These are phyloP conservation scores for Margaritispora aquatica DNA, from an alignment of 495 filamentous ascomycete species.

Conservation along the genomic window DNA sequence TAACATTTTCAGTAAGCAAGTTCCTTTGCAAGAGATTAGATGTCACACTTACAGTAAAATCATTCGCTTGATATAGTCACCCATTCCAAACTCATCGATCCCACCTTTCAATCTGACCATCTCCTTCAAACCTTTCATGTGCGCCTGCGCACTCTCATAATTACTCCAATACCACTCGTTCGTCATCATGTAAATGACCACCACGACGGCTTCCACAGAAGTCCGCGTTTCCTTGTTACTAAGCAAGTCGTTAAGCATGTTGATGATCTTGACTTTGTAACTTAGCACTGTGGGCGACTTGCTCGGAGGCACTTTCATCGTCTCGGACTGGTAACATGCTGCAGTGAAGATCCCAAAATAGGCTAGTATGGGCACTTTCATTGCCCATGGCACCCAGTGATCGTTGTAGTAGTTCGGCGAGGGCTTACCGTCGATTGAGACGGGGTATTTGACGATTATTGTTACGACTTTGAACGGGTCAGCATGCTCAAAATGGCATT, in stretches of 20 bases:
- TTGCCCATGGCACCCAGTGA: conserved; percentile 8
- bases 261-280: conserved; percentile 9
- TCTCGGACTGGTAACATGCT: conserved; percentile 15
- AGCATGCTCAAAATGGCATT: not conserved
- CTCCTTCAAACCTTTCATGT: conserved; percentile 17
- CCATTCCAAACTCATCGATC: conserved; percentile 4
- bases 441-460: conserved; percentile 15
- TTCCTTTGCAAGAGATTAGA: not conserved
- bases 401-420: conserved; percentile 19
- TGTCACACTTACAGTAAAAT: conserved; percentile 7
- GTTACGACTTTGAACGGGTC: conserved; percentile 8
- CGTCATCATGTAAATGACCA: conserved; percentile 8
- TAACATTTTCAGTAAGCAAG: not conserved
- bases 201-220: conserved; percentile 9
- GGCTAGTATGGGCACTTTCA: conserved; percentile 10
- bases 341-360: conserved; percentile 7
- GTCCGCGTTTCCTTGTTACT: not conserved
- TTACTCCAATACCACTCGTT: conserved; percentile 21
- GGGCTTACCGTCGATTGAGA: conserved; percentile 15
- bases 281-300: conserved; percentile 4
- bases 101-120: conserved; percentile 18
- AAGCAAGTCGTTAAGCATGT: conserved; percentile 14
- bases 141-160: conserved; percentile 8
- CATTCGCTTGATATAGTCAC: conserved; percentile 9
- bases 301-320: not conserved